Conservation (phyloP, 129 eudicot genomes). For the Flaveria ramosissima region DNA sequence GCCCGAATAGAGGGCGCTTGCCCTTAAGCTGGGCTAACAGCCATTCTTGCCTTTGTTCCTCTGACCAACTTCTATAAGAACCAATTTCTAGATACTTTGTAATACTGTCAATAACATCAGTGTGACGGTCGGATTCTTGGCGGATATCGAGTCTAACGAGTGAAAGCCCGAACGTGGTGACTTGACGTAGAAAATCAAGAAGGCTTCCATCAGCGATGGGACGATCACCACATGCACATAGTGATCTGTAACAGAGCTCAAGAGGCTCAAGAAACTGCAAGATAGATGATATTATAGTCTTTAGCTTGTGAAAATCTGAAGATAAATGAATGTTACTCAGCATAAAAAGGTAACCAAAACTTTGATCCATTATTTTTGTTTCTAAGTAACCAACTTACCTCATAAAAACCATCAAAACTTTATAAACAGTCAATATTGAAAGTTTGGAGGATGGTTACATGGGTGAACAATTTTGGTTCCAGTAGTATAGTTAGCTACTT, state of each 20-base stretch:
- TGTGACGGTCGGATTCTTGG: conserved; percentile 76
- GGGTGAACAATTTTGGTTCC: too few relatives aligned
- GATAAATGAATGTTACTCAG: neutral
- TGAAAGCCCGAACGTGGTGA: conserved; percentile 78
- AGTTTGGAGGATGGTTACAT: too few relatives aligned
- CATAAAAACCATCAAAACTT: too few relatives aligned
- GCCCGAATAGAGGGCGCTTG: conserved; percentile 72
- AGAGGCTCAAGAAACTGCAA: conserved; percentile 78
- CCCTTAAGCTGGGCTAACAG: conserved; percentile 69
- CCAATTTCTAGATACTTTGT: conserved; percentile 71
- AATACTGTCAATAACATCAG: conserved; percentile 73
- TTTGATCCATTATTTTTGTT: neutral
- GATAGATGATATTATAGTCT: neutral
- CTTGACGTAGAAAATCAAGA: conserved; percentile 84
- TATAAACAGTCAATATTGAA: too few relatives aligned
- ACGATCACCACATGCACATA: conserved; percentile 77
- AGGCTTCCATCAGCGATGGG: conserved; percentile 85
- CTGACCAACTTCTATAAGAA: conserved; percentile 74
- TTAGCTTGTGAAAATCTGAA: conserved; percentile 2
- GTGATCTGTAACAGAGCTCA: conserved; percentile 78
- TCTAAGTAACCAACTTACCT: too few relatives aligned
- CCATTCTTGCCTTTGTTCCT: conserved; percentile 72
- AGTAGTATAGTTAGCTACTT: neutral
- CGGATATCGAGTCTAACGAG: conserved; percentile 78
- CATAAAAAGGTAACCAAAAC: neutral